Conservation (phyloP, 805 yeast genomes). For the Cyberlindnera xishuangbannaensis region DNA sequence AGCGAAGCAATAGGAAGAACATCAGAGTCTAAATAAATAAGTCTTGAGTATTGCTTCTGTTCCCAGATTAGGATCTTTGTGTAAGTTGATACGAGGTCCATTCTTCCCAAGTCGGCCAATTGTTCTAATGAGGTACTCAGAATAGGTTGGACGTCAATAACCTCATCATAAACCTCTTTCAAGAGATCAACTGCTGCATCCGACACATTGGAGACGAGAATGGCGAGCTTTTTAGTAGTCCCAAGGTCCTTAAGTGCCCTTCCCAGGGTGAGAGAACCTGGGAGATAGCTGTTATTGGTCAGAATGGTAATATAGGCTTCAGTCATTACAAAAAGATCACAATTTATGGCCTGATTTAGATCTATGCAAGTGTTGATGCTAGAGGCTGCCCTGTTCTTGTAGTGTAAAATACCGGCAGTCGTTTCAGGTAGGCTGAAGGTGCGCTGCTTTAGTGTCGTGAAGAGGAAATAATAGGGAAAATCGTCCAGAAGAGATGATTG, state of each 20-base stretch:
- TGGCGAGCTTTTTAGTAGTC: slow-evolving; percentile 10
- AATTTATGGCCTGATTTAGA: no score
- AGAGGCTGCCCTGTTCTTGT: no score
- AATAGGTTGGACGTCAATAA: slow-evolving; percentile 23
- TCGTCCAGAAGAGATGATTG: no score
- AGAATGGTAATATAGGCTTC: slow-evolving; percentile 39
- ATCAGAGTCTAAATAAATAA: slow-evolving; percentile 62
- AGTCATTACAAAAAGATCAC: slow-evolving; percentile 5
- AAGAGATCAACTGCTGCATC: slow-evolving; percentile 22
- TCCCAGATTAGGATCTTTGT: slow-evolving; percentile 46
- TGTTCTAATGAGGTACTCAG: slow-evolving; percentile 21
- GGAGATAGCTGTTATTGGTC: slow-evolving; percentile 43
- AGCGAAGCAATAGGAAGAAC: slow-evolving; percentile 39
- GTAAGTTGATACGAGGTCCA: slow-evolving; percentile 44
- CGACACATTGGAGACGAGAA: slow-evolving; percentile 12
- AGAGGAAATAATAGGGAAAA: no score
- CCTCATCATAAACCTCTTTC: slow-evolving; percentile 21
- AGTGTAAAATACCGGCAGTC: no score
- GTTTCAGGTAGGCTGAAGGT: no score
- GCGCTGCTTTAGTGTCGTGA: no score
- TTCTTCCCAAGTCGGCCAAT: slow-evolving; percentile 34
- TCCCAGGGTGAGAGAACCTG: slow-evolving; percentile 50
- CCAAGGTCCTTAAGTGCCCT: slow-evolving; percentile 25
- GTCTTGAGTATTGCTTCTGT: slow-evolving; percentile 33
- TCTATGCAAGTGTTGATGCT: no score